phyloP scores from a whole-genome alignment of 805 yeast genomes.

The Limtongia smithiae region DNA sequence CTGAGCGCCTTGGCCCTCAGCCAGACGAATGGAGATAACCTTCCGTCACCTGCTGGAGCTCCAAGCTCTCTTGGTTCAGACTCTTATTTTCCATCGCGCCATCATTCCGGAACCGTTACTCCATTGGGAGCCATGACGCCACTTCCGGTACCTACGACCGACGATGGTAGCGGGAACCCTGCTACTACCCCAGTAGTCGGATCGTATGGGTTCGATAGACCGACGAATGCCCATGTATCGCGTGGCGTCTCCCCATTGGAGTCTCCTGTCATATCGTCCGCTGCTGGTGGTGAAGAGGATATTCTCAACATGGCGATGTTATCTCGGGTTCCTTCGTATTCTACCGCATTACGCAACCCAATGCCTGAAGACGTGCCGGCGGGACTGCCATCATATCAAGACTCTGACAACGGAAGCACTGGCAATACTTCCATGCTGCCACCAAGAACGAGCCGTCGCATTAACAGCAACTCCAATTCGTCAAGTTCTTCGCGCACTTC shows the following conservation, averaged over 20 bases:
- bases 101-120: slow-evolving; percentile 18
- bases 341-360: slow-evolving; percentile 58
- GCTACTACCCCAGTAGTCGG: slow-evolving; percentile 1
- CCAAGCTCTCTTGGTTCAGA: too few relatives aligned
- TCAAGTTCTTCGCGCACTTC: slow-evolving; percentile 23
- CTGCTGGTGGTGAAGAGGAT: too few relatives aligned
- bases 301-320: slow-evolving; percentile 44
- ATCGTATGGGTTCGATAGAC: slow-evolving; percentile 41
- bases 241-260: slow-evolving; percentile 29
- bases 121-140: slow-evolving; percentile 27
- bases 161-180: slow-evolving; percentile 18
- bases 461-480: not conserved
- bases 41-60: too few relatives aligned
- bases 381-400: slow-evolving; percentile 21
- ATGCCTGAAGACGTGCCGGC: slow-evolving; percentile 12
- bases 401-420: too few relatives aligned
- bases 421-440: too few relatives aligned
- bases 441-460: too few relatives aligned
- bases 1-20: slow-evolving; percentile 39
- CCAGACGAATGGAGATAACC: slow-evolving; percentile 18
- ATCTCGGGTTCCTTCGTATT: slow-evolving; percentile 80
- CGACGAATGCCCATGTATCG: slow-evolving; percentile 51
- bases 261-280: slow-evolving; percentile 3
- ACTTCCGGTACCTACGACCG: slow-evolving; percentile 13
- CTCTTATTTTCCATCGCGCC: slow-evolving; percentile 26